These are phyloP conservation scores for Marasmius fiardii DNA, from an alignment of 1,284 basidiomycete genomes.

Conservation along the genomic window DNA sequence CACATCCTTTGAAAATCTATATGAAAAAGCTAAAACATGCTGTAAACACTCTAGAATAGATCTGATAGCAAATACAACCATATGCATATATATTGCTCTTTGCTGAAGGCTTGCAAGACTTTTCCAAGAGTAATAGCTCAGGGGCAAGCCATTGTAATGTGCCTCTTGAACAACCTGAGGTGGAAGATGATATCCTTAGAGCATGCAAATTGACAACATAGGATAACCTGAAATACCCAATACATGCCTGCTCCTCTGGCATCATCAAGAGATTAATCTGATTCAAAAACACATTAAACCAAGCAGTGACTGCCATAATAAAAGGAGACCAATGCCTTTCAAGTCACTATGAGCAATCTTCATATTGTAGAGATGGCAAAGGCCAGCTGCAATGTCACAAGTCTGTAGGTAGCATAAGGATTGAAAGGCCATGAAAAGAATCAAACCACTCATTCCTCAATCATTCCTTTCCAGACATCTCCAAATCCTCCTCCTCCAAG, in stretches of 20 bases:
- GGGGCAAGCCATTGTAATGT: background rate
- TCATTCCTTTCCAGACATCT: slow-evolving; percentile 3
- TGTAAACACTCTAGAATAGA: background rate
- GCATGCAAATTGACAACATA: background rate
- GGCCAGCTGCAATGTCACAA: background rate
- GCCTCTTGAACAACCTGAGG: background rate
- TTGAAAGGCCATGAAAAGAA: background rate
- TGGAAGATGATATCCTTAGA: background rate
- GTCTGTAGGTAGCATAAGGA: background rate
- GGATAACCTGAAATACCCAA: background rate
- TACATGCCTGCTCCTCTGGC: background rate
- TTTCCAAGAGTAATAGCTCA: background rate
- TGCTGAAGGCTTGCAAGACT: background rate
- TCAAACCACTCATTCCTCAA: background rate
- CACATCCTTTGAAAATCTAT: background rate
- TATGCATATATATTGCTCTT: background rate
- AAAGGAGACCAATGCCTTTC: background rate
- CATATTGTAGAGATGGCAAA: background rate
- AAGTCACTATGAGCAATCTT: background rate
- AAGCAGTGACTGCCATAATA: background rate
- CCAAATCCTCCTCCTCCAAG: slow-evolving; percentile 2
- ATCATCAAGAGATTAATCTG: background rate
- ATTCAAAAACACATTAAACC: background rate
- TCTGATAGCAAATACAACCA: background rate
- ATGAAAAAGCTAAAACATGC: background rate